These are phyloP conservation scores for Podaxis pistillaris DNA, from an alignment of 768 basidiomycete species.

Conservation along the genomic window DNA sequence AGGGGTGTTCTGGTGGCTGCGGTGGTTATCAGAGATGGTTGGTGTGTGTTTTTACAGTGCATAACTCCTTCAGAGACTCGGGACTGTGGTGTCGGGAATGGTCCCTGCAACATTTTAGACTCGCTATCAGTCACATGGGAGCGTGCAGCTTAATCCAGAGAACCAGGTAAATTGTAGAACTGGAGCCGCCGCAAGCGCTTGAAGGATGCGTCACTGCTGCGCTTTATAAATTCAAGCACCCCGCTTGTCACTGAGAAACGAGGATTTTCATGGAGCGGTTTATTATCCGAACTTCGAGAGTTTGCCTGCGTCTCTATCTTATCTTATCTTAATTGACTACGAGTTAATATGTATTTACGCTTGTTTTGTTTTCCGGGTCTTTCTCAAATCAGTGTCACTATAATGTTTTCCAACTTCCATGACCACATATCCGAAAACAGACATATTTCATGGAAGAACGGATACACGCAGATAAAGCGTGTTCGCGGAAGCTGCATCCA, in stretches of 20 bases:
- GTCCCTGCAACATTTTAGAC: not conserved
- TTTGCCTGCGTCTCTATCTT: not conserved
- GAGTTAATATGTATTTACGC: not conserved
- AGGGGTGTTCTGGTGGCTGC: not conserved
- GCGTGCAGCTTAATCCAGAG: not conserved
- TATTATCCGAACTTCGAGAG: not conserved
- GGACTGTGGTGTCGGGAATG: not conserved
- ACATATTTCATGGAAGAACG: too few species aligned
- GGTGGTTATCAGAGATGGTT: not conserved
- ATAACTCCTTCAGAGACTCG: not conserved
- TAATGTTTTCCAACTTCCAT: not conserved
- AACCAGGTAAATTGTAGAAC: not conserved
- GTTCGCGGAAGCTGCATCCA: too few species aligned
- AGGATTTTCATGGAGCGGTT: not conserved
- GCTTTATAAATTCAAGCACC: too few species aligned
- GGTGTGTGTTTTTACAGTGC: not conserved
- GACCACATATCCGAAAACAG: too few species aligned
- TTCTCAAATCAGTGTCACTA: not conserved
- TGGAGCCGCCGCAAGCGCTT: not conserved
- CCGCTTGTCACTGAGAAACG: not conserved
- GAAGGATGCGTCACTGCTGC: not conserved
- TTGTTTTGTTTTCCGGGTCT: not conserved
- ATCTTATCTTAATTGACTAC: not conserved
- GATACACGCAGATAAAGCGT: too few species aligned
- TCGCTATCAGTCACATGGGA: not conserved